Evolutionary conservation across 768 basidiomycete species (phyloP).

Genomic region (Kwoniella pini): DNA sequence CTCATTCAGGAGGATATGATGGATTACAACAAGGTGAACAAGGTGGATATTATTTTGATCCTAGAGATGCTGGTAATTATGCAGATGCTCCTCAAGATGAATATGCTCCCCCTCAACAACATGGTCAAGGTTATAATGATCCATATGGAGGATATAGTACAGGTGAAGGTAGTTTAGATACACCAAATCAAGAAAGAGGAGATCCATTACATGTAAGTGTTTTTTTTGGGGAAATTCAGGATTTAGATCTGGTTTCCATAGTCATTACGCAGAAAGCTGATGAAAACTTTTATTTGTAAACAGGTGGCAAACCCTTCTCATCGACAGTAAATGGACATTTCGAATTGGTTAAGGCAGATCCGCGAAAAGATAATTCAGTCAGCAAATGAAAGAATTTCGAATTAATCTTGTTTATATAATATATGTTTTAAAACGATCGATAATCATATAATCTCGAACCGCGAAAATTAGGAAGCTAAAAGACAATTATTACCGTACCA

Average conservation of each 20-base stretch:
- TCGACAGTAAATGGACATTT: background rate
- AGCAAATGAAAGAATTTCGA: too few relatives aligned
- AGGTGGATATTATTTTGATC: constrained; percentile 47
- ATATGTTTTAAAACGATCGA: too few relatives aligned
- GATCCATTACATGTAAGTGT: constrained; percentile 47
- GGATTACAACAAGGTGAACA: constrained; percentile 22
- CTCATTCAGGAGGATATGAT: constrained; percentile 28
- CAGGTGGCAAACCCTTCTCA: constrained; percentile 42
- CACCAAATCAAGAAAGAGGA: constrained; percentile 34
- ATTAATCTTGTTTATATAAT: too few relatives aligned
- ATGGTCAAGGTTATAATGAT: constrained; percentile 14
- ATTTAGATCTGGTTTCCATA: too few relatives aligned
- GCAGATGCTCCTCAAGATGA: constrained; percentile 18
- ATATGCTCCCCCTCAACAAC: constrained; percentile 17
- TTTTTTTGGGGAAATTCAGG: too few relatives aligned
- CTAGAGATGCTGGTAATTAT: constrained; percentile 34
- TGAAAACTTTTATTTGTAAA: background rate
- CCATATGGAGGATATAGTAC: constrained; percentile 37
- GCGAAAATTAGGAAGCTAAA: too few relatives aligned
- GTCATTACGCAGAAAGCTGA: background rate
- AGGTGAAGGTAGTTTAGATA: constrained; percentile 34
- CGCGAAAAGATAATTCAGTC: too few relatives aligned
- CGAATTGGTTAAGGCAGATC: too few relatives aligned
- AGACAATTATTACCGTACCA: too few relatives aligned
- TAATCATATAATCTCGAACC: too few relatives aligned